phyloP scores from a whole-genome alignment of 768 basidiomycete species.

The Termitomyces heimii region DNA sequence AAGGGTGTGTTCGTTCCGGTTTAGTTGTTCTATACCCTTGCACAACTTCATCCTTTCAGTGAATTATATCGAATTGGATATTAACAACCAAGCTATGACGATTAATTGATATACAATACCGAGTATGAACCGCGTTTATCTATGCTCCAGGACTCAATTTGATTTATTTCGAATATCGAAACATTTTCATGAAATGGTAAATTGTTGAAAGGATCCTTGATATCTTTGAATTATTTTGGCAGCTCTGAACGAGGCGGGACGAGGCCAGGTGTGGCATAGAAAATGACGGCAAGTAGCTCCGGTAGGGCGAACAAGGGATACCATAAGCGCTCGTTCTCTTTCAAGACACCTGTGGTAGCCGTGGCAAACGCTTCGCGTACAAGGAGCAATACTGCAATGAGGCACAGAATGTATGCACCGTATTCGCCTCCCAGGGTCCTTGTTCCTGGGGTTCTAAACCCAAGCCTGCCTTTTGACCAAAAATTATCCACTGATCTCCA shows the following conservation, averaged over 20 bases:
- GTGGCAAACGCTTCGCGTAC: constrained; percentile 31
- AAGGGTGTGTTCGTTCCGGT: background rate
- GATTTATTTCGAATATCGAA: background rate
- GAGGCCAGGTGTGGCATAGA: constrained; percentile 28
- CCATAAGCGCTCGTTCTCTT: constrained; percentile 30
- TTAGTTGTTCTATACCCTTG: background rate
- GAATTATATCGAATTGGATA: too few species aligned
- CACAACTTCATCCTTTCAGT: background rate
- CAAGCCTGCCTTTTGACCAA: background rate
- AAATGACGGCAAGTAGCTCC: constrained; percentile 29
- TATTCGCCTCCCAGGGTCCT: constrained; percentile 20
- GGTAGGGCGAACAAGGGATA: constrained; percentile 35
- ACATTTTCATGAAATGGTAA: too few species aligned
- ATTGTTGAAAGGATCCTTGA: background rate
- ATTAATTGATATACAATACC: background rate
- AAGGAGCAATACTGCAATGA: constrained; percentile 30
- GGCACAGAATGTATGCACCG: constrained; percentile 22
- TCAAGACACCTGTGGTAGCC: constrained; percentile 21
- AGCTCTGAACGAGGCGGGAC: constrained; percentile 30
- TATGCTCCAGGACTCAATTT: background rate
- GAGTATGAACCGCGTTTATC: background rate
- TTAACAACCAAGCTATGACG: background rate
- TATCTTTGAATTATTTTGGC: constrained; percentile 10
- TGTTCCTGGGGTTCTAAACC: background rate
- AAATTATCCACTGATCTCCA: background rate